Percentiles rank a stretch among this genome's conserved stretches.
Evolutionary conservation across 768 basidiomycete species (phyloP).

Genomic region (Collybia mongolica): DNA sequence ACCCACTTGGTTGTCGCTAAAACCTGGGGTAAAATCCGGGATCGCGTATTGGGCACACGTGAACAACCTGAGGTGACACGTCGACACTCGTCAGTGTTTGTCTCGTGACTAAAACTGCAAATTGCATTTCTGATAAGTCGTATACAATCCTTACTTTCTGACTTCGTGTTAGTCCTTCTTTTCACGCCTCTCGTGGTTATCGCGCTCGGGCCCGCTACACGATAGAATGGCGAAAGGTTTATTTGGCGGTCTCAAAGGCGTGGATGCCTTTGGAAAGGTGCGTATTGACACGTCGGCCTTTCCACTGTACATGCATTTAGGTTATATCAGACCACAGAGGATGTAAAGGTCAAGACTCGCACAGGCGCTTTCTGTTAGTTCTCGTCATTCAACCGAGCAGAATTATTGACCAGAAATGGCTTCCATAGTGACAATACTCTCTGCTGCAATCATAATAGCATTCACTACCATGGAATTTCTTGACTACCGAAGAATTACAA

Average conservation of each 20-base stretch:
- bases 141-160: conserved; percentile 19
- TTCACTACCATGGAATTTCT: conserved; percentile 94
- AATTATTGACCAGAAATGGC: background rate
- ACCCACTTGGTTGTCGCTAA: background rate
- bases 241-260: conserved; percentile 77
- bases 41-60: conserved; percentile 19
- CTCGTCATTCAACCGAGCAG: background rate
- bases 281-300: conserved; percentile 18
- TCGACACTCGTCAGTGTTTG: conserved; percentile 12
- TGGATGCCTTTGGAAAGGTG: conserved; percentile 99
- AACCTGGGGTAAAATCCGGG: conserved; percentile 27
- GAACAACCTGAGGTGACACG: conserved; percentile 32
- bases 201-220: conserved; percentile 33
- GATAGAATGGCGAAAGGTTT: conserved; percentile 74
- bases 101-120: conserved; percentile 15
- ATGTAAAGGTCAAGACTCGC: conserved; percentile 98
- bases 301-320: background rate
- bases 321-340: conserved; percentile 83
- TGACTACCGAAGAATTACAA: conserved; percentile 85
- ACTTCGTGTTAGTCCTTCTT: conserved; percentile 20
- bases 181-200: conserved; percentile 26
- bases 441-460: conserved; percentile 87
- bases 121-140: conserved; percentile 6
- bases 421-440: conserved; percentile 81
- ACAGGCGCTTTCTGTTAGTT: conserved; percentile 85